Conservation (phyloP, 805 yeast genomes). For the Nakazawaea ishiwadae region DNA sequence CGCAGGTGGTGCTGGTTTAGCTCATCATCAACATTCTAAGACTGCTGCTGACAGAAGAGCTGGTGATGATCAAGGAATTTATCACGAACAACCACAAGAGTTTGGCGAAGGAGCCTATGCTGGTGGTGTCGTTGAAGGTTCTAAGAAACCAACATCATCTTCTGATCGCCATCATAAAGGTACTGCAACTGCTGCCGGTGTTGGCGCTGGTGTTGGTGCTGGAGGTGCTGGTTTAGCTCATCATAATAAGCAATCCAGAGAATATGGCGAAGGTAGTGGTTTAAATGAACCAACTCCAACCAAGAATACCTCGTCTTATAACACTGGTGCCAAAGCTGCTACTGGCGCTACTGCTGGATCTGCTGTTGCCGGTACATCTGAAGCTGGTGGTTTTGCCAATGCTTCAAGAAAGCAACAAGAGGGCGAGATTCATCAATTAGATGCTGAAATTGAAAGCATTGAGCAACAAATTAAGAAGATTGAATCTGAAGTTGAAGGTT, state of each 20-base stretch:
- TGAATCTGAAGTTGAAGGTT: conserved; percentile 1
- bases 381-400: background rate
- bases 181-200: conserved; percentile 4
- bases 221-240: conserved; percentile 1
- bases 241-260: background rate
- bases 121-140: background rate
- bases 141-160: background rate
- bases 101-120: background rate
- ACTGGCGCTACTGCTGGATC: background rate
- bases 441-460: conserved; percentile 5
- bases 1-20: background rate
- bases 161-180: background rate
- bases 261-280: background rate
- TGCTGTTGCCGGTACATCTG: conserved; percentile 1
- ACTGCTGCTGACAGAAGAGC: conserved; percentile 1
- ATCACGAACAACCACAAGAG: background rate
- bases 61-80: background rate
- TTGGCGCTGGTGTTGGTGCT: conserved; percentile 1
- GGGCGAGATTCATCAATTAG: conserved; percentile 3
- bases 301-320: background rate
- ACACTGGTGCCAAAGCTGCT: background rate
- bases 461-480: conserved; percentile 2
- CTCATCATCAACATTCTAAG: background rate
- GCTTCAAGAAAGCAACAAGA: background rate
- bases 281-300: background rate